Evolutionary conservation across 768 basidiomycete genomes (phyloP), one percentile per base, ranked within the genome.

Genomic region (Rhodotorula diobovata): DNA sequence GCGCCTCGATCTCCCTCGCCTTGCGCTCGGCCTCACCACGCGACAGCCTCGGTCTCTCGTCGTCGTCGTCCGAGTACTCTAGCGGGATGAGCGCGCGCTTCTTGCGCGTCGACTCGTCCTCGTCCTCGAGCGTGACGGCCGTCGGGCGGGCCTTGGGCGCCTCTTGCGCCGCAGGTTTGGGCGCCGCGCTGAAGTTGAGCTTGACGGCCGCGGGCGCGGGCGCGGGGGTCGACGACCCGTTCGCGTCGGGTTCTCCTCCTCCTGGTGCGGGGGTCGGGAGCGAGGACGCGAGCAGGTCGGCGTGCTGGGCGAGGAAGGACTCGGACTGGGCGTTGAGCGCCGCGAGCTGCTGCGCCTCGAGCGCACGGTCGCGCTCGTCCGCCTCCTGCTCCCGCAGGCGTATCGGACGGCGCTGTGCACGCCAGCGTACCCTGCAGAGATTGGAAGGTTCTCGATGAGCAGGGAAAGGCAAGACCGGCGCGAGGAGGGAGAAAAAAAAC

Each of bases 261-360:
- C 32, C 34, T 32, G n/a, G 15, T 4, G 23, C 54, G 14, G 54
- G 16, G 0, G 50, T n/a, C 6, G 65, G 58, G 12, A 35, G 43
- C 39, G 64, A 23, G 2, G 20, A 28, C 7, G 74, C 70, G 57
- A 78, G 71, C 28, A 77, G 32, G 57, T 77, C 77, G 63, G 75
- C 75, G 43, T 77, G 77, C 35, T 72, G 70, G 4, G 67, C 62
- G 70, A 97, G 84, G 85, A 98, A 96, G 72, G 87, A 89, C 80
- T 97, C 95, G 1, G 92, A 93, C 81, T 97, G 93, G 60, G 87
- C 85, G 46, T 91, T 87, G 34, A 96, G 84, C 75, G 91, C 90
- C 79, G 90, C 93, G 15, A 87, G 86, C 80, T 96, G 92, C 62
- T 89, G 88, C 57, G 89, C 88, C 81, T 96, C 94, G 68, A 87